Conservation (phyloP, 805 yeast genomes). For the Kazachstania africana region DNA sequence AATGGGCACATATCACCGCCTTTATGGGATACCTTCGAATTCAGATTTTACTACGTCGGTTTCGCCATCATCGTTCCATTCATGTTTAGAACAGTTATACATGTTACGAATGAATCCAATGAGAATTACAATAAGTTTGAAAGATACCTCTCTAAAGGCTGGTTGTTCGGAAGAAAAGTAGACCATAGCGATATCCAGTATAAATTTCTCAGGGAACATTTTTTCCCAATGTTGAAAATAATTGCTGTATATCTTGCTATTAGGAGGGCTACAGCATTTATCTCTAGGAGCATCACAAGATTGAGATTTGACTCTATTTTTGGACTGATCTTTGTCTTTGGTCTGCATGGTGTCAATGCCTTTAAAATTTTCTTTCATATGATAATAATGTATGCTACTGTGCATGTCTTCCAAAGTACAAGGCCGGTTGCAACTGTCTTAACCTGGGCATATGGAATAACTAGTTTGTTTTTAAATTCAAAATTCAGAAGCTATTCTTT, state of each 20-base stretch:
- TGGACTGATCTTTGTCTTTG: conserved; percentile 56
- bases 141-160: conserved; percentile 59
- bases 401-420: conserved; percentile 17
- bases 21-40: conserved; percentile 66
- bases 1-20: neutral
- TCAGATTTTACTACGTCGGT: conserved; percentile 49
- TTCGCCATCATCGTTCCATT: conserved; percentile 67
- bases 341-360: conserved; percentile 70
- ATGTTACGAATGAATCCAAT: conserved; percentile 63
- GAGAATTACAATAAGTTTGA: conserved; percentile 58
- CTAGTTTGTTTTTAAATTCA: conserved; percentile 68
- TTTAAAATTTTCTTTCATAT: conserved; percentile 52
- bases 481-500: conserved; percentile 42
- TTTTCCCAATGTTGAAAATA: conserved; percentile 47
- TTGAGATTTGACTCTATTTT: conserved; percentile 59
- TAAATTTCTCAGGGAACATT: conserved; percentile 72
- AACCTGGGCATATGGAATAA: conserved; percentile 76
- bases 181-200: conserved; percentile 91
- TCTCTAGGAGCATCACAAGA: conserved; percentile 29
- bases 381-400: conserved; percentile 34
- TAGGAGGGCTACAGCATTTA: conserved; percentile 28
- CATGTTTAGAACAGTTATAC: conserved; percentile 73
- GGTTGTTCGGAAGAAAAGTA: conserved; percentile 83
- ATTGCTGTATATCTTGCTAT: conserved; percentile 41
- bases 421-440: conserved; percentile 30